A percentile compares a stretch with the other conserved stretches of the same genome.
phyloP scores from a whole-genome alignment of 1,139 yeast species.

The Lodderomyces metapsilosis region DNA sequence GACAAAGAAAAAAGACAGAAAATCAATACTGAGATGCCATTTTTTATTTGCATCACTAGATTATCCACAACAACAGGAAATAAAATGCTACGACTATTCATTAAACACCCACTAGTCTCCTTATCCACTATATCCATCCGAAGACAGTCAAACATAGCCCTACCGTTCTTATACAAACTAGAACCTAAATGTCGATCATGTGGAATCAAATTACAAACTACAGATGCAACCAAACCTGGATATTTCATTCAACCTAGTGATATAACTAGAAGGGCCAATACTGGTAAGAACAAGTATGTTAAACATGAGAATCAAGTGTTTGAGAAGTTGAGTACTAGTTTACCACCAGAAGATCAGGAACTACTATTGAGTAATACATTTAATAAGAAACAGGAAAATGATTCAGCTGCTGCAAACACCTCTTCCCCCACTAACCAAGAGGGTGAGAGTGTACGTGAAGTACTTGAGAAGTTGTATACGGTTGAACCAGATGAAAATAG shows the following conservation, averaged over 20 bases:
- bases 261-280: neutral
- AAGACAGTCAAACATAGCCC: slow-evolving; percentile 9
- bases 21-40: too few species aligned
- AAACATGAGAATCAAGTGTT: slow-evolving; percentile 23
- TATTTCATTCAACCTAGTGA: slow-evolving; percentile 26
- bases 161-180: slow-evolving; percentile 13
- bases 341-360: slow-evolving; percentile 26
- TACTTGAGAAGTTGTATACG: slow-evolving; percentile 6
- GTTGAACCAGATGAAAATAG: slow-evolving; percentile 9
- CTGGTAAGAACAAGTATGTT: neutral
- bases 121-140: slow-evolving; percentile 2
- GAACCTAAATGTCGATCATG: slow-evolving; percentile 41
- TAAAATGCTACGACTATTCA: neutral
- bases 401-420: neutral
- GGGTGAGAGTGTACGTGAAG: slow-evolving; percentile 4
- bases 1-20: too few species aligned
- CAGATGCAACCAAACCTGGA: slow-evolving; percentile 36
- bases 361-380: slow-evolving; percentile 23
- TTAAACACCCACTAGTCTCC: neutral
- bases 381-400: neutral
- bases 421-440: neutral
- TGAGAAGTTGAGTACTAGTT: slow-evolving; percentile 16
- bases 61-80: slow-evolving; percentile 1
- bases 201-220: slow-evolving; percentile 51
- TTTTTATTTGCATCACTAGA: too few species aligned